Evolutionary conservation across 2,329 filamentous ascomycete genomes (phyloP).

Genomic region (Fusarium nurragi): DNA sequence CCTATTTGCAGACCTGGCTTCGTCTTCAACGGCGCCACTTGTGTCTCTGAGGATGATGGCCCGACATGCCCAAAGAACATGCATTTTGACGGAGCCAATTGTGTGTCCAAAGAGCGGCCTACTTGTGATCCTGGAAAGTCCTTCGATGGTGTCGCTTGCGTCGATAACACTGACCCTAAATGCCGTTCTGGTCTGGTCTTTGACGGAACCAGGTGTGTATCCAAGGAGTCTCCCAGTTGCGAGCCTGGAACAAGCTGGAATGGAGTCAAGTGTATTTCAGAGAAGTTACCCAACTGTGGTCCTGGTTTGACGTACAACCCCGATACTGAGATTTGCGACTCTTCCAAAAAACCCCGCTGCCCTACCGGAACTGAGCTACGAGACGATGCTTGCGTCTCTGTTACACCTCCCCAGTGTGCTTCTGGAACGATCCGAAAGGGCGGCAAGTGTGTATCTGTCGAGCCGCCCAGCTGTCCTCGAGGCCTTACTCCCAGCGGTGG

Average conservation of each 20-base stretch:
- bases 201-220: conserved; percentile 14
- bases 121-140: background rate
- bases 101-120: conserved; percentile 5
- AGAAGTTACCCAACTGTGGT: background rate
- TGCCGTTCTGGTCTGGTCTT: conserved; percentile 2
- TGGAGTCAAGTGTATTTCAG: conserved; percentile 9
- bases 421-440: background rate
- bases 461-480: background rate
- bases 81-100: conserved; percentile 9
- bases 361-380: conserved; percentile 3
- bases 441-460: background rate
- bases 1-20: background rate
- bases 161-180: background rate
- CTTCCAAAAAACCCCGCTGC: background rate
- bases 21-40: background rate
- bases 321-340: conserved; percentile 12
- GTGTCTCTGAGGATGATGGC: conserved; percentile 2
- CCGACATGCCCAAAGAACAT: background rate
- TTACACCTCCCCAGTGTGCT: background rate
- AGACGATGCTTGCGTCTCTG: conserved; percentile 14
- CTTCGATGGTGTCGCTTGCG: background rate
- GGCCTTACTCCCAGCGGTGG: conserved; percentile 4
- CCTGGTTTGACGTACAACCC: conserved; percentile 4
- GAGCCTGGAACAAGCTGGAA: background rate
- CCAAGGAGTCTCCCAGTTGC: background rate